Evolutionary conservation across 2,329 filamentous ascomycete species (phyloP).

Genomic region (Microdochium bolleyi): DNA sequence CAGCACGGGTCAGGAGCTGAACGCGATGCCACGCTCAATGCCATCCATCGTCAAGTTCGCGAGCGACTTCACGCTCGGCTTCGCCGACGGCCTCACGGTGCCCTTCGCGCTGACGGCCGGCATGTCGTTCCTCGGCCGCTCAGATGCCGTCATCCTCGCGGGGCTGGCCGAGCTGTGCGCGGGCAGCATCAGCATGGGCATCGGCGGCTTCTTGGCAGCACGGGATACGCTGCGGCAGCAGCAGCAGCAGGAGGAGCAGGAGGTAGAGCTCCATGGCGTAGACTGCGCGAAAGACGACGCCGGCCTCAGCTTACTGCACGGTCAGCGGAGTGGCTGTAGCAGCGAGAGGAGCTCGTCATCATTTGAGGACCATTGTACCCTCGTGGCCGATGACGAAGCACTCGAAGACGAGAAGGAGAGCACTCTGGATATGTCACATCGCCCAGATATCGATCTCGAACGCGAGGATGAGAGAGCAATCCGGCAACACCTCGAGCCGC

Average conservation of each 20-base stretch:
- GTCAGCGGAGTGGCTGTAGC: neutral
- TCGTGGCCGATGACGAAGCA: too few relatives aligned
- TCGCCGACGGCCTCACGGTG: conserved; percentile 72
- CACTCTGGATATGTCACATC: neutral
- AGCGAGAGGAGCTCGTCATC: neutral
- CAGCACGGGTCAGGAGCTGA: too few relatives aligned
- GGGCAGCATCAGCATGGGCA: conserved; percentile 70
- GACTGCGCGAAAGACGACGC: conserved; percentile 10
- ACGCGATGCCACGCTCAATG: too few relatives aligned
- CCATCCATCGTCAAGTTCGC: neutral
- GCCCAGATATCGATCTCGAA: too few relatives aligned
- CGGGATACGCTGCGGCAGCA: conserved; percentile 47
- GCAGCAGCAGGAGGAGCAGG: conserved; percentile 2
- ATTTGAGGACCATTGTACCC: too few relatives aligned
- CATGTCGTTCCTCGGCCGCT: conserved; percentile 57
- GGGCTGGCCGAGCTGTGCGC: conserved; percentile 69
- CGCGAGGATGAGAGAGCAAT: neutral
- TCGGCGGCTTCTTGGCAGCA: conserved; percentile 66
- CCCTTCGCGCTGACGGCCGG: conserved; percentile 74
- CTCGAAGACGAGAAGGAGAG: too few relatives aligned
- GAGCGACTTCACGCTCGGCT: conserved; percentile 61
- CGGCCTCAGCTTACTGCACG: neutral
- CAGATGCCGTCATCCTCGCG: conserved; percentile 60
- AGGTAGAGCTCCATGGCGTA: neutral
- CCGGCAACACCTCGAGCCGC: neutral